Evolutionary conservation across 345 rosid genomes (phyloP), one percentile per base, ranked within the genome.

Genomic region (Pistacia integerrima): DNA sequence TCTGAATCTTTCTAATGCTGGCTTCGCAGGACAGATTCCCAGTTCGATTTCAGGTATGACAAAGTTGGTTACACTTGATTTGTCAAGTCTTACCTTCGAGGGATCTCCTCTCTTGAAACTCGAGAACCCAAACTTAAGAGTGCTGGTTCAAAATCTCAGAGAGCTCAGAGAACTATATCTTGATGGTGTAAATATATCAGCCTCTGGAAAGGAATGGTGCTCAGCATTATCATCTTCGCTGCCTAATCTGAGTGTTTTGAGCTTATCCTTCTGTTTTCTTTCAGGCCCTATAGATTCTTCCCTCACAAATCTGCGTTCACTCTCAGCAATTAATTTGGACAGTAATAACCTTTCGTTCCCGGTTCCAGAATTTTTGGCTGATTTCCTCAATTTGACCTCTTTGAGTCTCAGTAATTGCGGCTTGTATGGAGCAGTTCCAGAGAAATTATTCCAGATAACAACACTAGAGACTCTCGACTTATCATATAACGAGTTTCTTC

Each of bases 21-120:
- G 85, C 16, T 81, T 85, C n/a, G 12, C 2, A 0, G 89, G 85
- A 8, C 89, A 85, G 58, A 38, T 89, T 67, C 88, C 90, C 0
- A 2, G 3, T 16, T 64, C 10, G 16, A 51, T 87, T 56, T 82
- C 87, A 2, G 0, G 0, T 0, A 2, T 84, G 74, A 56, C 62
- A 20, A 79, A 41, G 57, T 73, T 87, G 77, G 79, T 76, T 12
- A 25, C 73, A 55, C 89, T 86, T 0, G 89, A 84, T 64, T 51
- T 84, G 12, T 86, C 87, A 18, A 0, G 22, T 17, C 0, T 4
- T 18, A 2, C 14, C 36, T 11, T 10, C 18, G 17, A 11, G 0
- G 75, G 63, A 12, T 0, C 17, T 52, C 0, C 9, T 69, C 17
- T 30, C 0, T 62, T 78, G 62, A 75, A 64, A 63, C 77, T 84